These are phyloP conservation scores for Neonectria faginata DNA, from an alignment of 2,329 filamentous ascomycete species.

Conservation along the genomic window DNA sequence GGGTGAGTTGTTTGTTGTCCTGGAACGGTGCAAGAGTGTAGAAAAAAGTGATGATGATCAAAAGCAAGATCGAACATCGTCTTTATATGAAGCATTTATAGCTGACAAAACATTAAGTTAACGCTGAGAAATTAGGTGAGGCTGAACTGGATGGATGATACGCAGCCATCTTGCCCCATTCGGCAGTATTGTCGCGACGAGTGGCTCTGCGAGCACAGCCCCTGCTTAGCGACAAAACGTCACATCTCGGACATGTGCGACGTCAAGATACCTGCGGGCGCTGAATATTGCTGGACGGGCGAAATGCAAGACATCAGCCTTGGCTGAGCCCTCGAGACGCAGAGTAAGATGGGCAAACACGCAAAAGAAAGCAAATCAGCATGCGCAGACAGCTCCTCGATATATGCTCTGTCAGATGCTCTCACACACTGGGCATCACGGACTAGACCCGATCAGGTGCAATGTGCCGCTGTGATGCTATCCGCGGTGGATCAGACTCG, in stretches of 20 bases:
- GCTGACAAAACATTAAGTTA: background rate
- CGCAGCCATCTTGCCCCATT: background rate
- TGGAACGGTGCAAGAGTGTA: background rate
- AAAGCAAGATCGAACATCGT: background rate
- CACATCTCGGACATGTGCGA: background rate
- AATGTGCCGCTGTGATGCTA: conserved; percentile 29
- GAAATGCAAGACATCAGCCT: background rate
- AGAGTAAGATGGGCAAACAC: background rate
- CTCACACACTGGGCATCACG: background rate
- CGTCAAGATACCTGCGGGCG: background rate
- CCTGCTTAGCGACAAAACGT: background rate
- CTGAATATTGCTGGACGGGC: background rate
- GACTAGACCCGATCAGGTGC: conserved; percentile 32
- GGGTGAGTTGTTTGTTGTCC: background rate
- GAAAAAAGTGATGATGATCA: background rate
- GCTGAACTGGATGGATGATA: background rate
- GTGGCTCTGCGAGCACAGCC: background rate
- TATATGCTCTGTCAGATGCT: background rate
- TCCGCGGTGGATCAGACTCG: conserved; percentile 9
- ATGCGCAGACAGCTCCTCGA: background rate
- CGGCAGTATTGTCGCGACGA: conserved; percentile 1
- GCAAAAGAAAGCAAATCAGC: background rate
- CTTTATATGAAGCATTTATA: background rate
- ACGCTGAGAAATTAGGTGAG: background rate
- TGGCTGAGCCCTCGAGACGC: background rate